phyloP scores from a whole-genome alignment of 305 asterid species.

The Withania somnifera region DNA sequence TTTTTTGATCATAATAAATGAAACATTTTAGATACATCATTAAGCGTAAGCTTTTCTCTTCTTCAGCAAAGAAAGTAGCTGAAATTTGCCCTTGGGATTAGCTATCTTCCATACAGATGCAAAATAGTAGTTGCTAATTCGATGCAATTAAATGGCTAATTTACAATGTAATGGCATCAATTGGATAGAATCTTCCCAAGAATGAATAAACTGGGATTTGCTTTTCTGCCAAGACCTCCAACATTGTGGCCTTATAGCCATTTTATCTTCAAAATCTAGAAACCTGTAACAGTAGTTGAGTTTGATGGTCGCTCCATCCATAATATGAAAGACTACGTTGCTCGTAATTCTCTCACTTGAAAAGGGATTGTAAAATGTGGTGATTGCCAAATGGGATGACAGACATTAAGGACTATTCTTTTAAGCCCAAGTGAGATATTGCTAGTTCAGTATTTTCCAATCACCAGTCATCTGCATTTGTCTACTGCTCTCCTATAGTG shows the following conservation, averaged over 20 bases:
- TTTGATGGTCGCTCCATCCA: not conserved
- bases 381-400: not conserved
- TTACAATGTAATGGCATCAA: not conserved
- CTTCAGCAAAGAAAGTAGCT: not conserved
- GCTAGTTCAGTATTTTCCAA: not conserved
- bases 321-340: not conserved
- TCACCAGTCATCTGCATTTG: not conserved
- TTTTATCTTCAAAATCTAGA: not conserved
- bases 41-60: not conserved
- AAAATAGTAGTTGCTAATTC: not conserved
- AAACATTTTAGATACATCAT: not conserved
- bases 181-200: not conserved
- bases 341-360: not conserved
- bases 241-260: not conserved
- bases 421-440: not conserved
- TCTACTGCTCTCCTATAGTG: not conserved
- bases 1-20: not conserved
- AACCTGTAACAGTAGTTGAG: not conserved
- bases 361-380: not conserved
- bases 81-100: not conserved
- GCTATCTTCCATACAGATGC: not conserved
- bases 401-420: not conserved
- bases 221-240: not conserved
- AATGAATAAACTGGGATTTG: not conserved
- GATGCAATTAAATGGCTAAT: not conserved